Percentiles rank a stretch among this genome's conserved stretches.
These are phyloP conservation scores for Onygenales sp. DNA, from an alignment of 2,329 filamentous ascomycete genomes.

Conservation along the genomic window DNA sequence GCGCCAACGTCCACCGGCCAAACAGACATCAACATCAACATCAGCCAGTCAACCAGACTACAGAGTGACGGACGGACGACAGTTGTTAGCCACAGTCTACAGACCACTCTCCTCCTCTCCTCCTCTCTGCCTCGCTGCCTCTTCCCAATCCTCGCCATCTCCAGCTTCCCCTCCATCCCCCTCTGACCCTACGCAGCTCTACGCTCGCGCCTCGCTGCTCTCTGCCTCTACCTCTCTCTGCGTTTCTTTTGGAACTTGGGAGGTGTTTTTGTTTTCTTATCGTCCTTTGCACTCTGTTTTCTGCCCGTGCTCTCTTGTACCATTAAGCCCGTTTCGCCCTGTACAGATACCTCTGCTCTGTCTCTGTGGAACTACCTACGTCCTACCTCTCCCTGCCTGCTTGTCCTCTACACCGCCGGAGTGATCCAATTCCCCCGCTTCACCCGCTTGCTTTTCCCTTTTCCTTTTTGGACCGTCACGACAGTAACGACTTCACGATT, in stretches of 20 bases:
- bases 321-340: neutral
- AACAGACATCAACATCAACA: too few species aligned
- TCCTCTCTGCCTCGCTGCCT: too few species aligned
- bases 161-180: too few species aligned
- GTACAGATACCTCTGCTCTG: neutral
- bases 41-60: too few species aligned
- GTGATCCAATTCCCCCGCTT: too few species aligned
- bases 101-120: too few species aligned
- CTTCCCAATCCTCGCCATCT: too few species aligned
- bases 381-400: neutral
- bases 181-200: too few species aligned
- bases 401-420: neutral
- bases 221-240: neutral
- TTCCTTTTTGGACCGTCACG: conserved; percentile 6
- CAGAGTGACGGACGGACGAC: too few species aligned
- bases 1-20: too few species aligned
- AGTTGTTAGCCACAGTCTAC: too few species aligned
- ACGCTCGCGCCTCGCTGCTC: neutral
- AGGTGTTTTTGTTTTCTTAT: neutral
- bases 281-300: neutral
- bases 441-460: neutral
- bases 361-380: neutral
- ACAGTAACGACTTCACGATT: conserved; percentile 12
- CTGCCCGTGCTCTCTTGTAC: neutral
- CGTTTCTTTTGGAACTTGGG: neutral